Base-by-base conservation (phyloP, 2,329 filamentous ascomycete species). In the Nigrospora oryzae region DNA sequence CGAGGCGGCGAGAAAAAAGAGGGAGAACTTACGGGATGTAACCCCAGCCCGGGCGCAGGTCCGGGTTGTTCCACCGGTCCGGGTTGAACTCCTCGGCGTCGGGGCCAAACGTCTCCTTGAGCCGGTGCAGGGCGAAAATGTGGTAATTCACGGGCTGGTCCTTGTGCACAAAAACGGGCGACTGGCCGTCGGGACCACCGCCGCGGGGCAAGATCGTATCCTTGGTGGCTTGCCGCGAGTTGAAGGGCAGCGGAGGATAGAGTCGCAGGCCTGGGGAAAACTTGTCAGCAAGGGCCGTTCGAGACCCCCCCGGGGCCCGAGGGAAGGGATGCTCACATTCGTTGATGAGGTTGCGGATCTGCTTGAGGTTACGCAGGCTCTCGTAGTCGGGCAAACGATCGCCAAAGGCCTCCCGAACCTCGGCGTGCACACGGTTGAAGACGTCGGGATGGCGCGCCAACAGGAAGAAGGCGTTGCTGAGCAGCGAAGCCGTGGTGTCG, bases 351-450 rank as follows among this genome's bases (percentile, higher is more conserved):
- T 77, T 64, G 51, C 69, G 46, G 2, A 84, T 69, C 56, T 84
- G 86, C 49, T 79, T 77, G 82, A 87, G 86, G 34, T 71, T 69
- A 63, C 86, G 87, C 35, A 87, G 65, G 54, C 86, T 71, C 3
- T 73, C 67, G 56, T 85, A 86, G 2, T 75, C 81, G 0, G 73
- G 71, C 16, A 65, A 55, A 10, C 23, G 23, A 2, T 71, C 64
- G 7, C 70, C 83, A 5, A 86, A 69, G 1, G 63, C 62, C 3
- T 67, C 55, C 15, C 73, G 55, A 52, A 86, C 80, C 56, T 86
- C 82, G 13, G 65, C 56, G 15, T 81, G 72, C 11, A 88, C 67
- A 53, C 76, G 81, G 33, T 67, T 55, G 13, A 77, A 71, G 7
- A 80, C 69, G 4, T 72, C 61, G 0, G 81, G 81, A 46, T 79